These are phyloP conservation scores for Botrytis byssoidea DNA, from an alignment of 2,329 filamentous ascomycete species.

Conservation along the genomic window DNA sequence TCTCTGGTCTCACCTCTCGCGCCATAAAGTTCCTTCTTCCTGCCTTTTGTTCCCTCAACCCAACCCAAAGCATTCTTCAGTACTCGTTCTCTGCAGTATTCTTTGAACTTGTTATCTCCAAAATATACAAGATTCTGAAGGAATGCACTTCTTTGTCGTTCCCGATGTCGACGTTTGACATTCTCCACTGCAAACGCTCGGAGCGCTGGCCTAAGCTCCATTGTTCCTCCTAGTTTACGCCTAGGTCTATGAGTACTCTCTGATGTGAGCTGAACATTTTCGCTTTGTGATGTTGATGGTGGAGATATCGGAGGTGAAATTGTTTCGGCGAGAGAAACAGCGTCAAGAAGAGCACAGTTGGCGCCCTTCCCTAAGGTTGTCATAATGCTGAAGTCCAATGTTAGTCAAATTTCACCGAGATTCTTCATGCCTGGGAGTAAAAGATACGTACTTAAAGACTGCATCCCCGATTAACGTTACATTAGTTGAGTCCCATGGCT, in stretches of 20 bases:
- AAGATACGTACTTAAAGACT: constrained; percentile 33
- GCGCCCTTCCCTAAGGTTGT: constrained; percentile 36
- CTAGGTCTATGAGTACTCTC: not conserved
- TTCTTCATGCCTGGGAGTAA: not conserved
- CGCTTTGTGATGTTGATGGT: not conserved
- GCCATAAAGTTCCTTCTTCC: constrained; percentile 15
- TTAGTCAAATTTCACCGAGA: constrained; percentile 10
- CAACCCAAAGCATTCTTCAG: constrained; percentile 32
- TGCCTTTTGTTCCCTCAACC: constrained; percentile 24
- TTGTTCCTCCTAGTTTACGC: not conserved
- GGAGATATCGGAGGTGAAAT: constrained; percentile 13
- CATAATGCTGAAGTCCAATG: constrained; percentile 27
- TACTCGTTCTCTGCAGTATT: constrained; percentile 29
- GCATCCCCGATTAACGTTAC: constrained; percentile 35
- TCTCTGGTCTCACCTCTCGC: constrained; percentile 16
- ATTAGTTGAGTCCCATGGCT: constrained; percentile 29
- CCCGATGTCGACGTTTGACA: constrained; percentile 30
- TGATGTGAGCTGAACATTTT: not conserved
- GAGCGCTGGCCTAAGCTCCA: constrained; percentile 21
- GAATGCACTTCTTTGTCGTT: constrained; percentile 31
- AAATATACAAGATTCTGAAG: constrained; percentile 35
- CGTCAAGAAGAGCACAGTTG: constrained; percentile 36
- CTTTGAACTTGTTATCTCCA: constrained; percentile 31
- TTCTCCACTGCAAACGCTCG: constrained; percentile 29
- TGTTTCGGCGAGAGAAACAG: constrained; percentile 30